Evolutionary conservation across 495 filamentous ascomycete species (phyloP).

Genomic region (Hyaloscypha hepaticicola): DNA sequence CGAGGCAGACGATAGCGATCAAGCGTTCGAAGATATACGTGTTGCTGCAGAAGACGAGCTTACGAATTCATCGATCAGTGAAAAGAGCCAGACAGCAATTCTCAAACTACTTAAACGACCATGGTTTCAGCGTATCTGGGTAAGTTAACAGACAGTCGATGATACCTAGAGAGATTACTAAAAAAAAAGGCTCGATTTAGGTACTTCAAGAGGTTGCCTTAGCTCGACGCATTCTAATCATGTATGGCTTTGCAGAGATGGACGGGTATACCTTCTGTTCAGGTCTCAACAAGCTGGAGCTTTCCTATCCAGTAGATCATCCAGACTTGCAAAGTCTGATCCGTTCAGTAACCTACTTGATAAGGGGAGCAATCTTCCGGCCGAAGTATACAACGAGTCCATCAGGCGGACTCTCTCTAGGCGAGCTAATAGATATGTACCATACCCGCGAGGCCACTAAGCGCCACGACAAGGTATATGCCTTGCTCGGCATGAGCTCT

Average conservation of each 20-base stretch:
- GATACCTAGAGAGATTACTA: constrained; percentile 1
- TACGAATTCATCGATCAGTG: neutral
- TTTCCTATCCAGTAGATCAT: constrained; percentile 1
- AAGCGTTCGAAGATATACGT: constrained; percentile 26
- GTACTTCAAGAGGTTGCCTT: constrained; percentile 35
- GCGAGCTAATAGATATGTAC: constrained; percentile 38
- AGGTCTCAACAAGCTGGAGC: constrained; percentile 8
- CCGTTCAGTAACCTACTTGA: constrained; percentile 30
- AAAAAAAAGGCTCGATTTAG: constrained; percentile 9
- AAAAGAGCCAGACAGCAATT: constrained; percentile 13
- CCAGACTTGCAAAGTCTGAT: constrained; percentile 17
- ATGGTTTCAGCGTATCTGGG: constrained; percentile 38
- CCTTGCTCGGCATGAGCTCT: neutral
- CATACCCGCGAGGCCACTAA: constrained; percentile 23
- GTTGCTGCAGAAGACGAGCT: constrained; percentile 2
- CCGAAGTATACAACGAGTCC: constrained; percentile 18
- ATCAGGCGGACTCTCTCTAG: constrained; percentile 27
- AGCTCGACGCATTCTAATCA: constrained; percentile 31
- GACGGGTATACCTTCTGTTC: constrained; percentile 26
- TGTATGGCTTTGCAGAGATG: constrained; percentile 23
- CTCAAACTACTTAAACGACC: constrained; percentile 27
- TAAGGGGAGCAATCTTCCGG: constrained; percentile 32
- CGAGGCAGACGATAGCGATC: constrained; percentile 25
- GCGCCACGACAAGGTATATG: constrained; percentile 1
- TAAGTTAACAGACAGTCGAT: constrained; percentile 19